A percentile compares a stretch with the other conserved stretches of the same genome.
Conservation (phyloP, 805 yeast genomes). For the Candida schatavii region DNA sequence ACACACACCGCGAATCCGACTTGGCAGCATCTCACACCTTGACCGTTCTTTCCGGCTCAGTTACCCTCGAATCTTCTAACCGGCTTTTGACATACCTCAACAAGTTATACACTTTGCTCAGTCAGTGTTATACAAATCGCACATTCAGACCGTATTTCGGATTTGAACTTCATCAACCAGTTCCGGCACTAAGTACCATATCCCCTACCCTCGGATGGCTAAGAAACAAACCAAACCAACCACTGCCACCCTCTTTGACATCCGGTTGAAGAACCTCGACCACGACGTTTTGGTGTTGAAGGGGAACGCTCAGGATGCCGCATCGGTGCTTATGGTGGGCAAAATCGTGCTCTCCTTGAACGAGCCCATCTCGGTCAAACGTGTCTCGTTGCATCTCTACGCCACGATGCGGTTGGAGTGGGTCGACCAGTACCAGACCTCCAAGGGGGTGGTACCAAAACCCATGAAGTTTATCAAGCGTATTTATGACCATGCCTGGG, state of each 20-base stretch:
- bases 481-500: conserved; percentile 79
- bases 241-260: conserved; percentile 38
- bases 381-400: conserved; percentile 59
- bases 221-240: conserved; percentile 14
- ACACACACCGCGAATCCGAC: not conserved
- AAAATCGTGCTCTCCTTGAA: conserved; percentile 69
- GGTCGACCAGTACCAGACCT: conserved; percentile 50
- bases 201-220: not conserved
- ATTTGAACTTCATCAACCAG: too few relatives aligned
- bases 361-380: conserved; percentile 72
- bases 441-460: conserved; percentile 45
- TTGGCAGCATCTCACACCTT: too few relatives aligned
- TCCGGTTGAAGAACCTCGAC: conserved; percentile 63
- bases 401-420: conserved; percentile 68
- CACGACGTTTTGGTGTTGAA: conserved; percentile 78
- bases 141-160: too few relatives aligned
- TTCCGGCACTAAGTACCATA: too few relatives aligned
- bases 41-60: too few relatives aligned
- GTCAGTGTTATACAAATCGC: too few relatives aligned
- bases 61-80: too few relatives aligned
- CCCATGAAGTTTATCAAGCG: conserved; percentile 56
- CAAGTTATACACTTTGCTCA: too few relatives aligned
- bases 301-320: conserved; percentile 75
- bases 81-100: too few relatives aligned
- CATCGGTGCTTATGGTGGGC: conserved; percentile 74